Percentiles rank a stretch among this genome's conserved stretches.
Conservation (phyloP, 768 basidiomycete genomes). For the Mycena venus region DNA sequence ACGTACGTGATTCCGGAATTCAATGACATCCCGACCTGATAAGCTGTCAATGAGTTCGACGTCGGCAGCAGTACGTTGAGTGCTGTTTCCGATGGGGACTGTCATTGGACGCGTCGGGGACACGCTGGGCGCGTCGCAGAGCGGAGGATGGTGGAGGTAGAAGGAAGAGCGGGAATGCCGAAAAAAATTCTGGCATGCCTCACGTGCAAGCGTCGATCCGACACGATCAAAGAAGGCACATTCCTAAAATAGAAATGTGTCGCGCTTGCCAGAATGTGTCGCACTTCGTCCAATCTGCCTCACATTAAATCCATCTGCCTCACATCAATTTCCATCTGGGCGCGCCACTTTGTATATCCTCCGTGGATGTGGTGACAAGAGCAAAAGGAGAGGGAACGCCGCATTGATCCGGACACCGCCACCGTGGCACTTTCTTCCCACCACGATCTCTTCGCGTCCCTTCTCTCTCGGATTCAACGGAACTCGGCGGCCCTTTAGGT, state of each 20-base stretch:
- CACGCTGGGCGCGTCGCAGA: not conserved
- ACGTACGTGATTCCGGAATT: slow-evolving; percentile 4
- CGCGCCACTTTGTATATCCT: slow-evolving; percentile 4
- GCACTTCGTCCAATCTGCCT: not conserved
- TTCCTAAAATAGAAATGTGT: not conserved
- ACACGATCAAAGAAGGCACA: not conserved
- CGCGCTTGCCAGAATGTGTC: not conserved
- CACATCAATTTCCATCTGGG: not conserved
- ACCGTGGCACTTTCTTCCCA: too few relatives aligned
- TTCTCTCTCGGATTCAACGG: too few relatives aligned
- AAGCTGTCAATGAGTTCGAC: not conserved
- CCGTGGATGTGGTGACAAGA: too few relatives aligned
- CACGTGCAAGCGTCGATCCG: not conserved
- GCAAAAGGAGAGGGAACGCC: too few relatives aligned
- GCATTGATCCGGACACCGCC: too few relatives aligned
- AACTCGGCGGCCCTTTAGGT: too few relatives aligned
- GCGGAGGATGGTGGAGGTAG: slow-evolving; percentile 1
- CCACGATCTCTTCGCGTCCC: too few relatives aligned
- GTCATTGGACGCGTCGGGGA: not conserved
- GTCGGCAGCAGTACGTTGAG: not conserved
- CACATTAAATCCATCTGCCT: not conserved
- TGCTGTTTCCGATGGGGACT: not conserved
- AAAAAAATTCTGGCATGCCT: too few relatives aligned
- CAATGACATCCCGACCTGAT: not conserved
- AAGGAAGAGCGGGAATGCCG: not conserved